Base-by-base conservation (phyloP, 805 yeast genomes). In the Nakazawaea siamensis region DNA sequence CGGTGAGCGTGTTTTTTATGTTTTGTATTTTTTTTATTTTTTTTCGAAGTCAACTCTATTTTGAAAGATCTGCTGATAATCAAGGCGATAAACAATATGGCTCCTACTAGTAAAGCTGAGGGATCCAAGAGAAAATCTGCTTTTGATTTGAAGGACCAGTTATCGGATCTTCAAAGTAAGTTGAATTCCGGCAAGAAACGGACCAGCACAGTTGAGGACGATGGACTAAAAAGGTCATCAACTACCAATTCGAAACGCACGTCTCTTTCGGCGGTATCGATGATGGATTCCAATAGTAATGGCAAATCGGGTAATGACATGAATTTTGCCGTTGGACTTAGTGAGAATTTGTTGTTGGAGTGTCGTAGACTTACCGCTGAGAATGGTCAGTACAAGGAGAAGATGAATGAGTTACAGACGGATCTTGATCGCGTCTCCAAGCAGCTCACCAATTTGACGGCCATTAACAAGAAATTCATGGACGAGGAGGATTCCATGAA, bases 321-420 rank as follows among this genome's bases (percentile, higher is more conserved):
- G 62, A 73, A 75, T 49, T 81, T 81, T 49, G 76, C 80, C 12
- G 80, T 80, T 39, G 85, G 82, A 4, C 55, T 82, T 37, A 77
- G 85, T 56, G 90, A 82, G 46, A 80, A 79, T 38, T 58, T 82
- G 42, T 63, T 82, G 13, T 59, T 69, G 29, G 86, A 83, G 52
- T 80, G 87, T 47, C 70, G 88, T 44, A 66, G 80, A 41, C 61
- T 82, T 37, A 79, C 74, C 36, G 77, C 81, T 18, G 85, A 80
- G 39, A 76, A 72, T 50, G 65, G 65, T 35, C 58, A 56, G 42
- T 61, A 66, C 42, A 66, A 68, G 40, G 43, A 52, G 13, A 64
- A 62, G 42, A 46, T 76, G 41, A 62, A 61, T 40, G 45, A 61
- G 2, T 45, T 62, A n/a, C 55, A 55, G 28, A 68, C 65, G 18